A percentile compares a stretch with the other conserved stretches of the same genome.
These are phyloP conservation scores for Diospyros lotus DNA, from an alignment of 148 eudicot genomes.

Conservation along the genomic window DNA sequence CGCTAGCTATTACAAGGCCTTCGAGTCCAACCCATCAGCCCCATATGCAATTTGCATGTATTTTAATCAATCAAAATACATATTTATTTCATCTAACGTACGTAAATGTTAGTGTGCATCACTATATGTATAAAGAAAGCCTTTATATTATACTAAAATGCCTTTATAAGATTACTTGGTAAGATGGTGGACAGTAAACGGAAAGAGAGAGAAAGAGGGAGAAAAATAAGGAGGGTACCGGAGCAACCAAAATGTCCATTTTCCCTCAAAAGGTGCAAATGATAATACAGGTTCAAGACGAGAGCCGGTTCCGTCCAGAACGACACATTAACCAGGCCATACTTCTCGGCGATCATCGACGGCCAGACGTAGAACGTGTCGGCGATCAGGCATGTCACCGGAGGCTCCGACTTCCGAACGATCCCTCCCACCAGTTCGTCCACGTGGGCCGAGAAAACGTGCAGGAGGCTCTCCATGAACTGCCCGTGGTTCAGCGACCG, in stretches of 20 bases:
- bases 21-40: no score
- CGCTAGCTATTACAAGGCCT: no score
- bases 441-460: constrained; percentile 40
- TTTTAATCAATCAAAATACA: background rate
- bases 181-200: background rate
- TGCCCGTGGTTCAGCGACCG: constrained; percentile 44
- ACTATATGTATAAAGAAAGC: no score
- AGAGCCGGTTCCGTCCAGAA: constrained; percentile 54
- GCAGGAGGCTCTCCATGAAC: constrained; percentile 35
- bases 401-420: constrained; percentile 20
- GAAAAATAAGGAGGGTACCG: constrained; percentile 14
- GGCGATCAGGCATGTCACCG: constrained; percentile 28
- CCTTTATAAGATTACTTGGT: no score
- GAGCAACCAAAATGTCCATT: constrained; percentile 37
- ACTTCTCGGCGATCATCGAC: constrained; percentile 31
- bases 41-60: no score
- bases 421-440: constrained; percentile 32
- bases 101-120: no score
- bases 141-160: no score
- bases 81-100: no score
- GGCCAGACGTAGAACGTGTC: constrained; percentile 51
- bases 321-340: constrained; percentile 32
- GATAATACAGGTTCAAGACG: constrained; percentile 40
- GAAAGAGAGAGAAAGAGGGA: background rate
- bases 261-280: constrained; percentile 31